Evolutionary conservation across 106 monocot species (phyloP).

Genomic region (Dioscorea alata): DNA sequence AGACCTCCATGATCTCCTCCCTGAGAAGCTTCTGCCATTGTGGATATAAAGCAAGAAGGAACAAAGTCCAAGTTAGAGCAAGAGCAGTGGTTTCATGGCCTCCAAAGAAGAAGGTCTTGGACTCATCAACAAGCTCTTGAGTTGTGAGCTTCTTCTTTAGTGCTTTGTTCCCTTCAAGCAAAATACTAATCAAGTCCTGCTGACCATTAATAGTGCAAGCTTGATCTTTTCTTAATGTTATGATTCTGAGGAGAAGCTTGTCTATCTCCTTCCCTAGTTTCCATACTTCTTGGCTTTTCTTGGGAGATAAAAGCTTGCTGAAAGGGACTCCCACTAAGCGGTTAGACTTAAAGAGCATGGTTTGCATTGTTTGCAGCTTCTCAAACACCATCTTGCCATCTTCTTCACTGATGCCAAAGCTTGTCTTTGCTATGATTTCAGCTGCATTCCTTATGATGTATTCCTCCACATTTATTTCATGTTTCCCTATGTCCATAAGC

Average conservation of each 20-base stretch:
- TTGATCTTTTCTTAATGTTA: conserved; percentile 14
- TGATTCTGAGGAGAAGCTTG: conserved; percentile 37
- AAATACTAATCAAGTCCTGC: conserved; percentile 45
- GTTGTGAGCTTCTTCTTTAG: conserved; percentile 37
- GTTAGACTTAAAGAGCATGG: conserved; percentile 45
- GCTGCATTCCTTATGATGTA: conserved; percentile 51
- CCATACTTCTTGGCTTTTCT: conserved; percentile 21
- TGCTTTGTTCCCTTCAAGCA: conserved; percentile 33
- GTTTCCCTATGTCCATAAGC: conserved; percentile 8
- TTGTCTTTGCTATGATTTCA: conserved; percentile 63
- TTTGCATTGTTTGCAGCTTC: conserved; percentile 52
- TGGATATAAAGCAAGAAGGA: conserved; percentile 54
- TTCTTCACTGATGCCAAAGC: conserved; percentile 48
- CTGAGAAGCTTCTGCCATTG: conserved; percentile 60
- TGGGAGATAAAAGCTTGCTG: conserved; percentile 23
- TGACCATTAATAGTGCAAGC: neutral
- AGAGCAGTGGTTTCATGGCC: conserved; percentile 81
- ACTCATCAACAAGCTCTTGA: conserved; percentile 70
- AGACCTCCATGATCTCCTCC: conserved; percentile 42
- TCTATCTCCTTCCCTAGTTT: conserved; percentile 73
- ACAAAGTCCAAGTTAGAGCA: conserved; percentile 55
- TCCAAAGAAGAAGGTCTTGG: conserved; percentile 86
- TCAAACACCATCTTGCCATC: conserved; percentile 38
- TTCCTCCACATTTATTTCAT: conserved; percentile 45
- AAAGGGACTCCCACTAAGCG: conserved; percentile 73